Base-by-base conservation (phyloP, 2,329 filamentous ascomycete species). In the Xylaria sp. region DNA sequence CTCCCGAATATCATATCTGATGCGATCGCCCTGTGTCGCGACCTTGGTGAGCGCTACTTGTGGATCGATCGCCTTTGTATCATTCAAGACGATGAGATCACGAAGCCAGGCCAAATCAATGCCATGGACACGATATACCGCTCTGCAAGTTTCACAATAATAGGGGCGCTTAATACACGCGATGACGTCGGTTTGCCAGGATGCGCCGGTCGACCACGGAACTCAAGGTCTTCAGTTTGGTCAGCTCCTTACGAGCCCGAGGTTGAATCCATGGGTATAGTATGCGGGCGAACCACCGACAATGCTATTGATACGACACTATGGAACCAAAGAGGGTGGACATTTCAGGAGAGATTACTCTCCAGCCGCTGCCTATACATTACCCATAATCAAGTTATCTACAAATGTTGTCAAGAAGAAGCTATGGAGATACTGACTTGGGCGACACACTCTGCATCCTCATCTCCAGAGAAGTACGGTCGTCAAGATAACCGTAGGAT, bases 1-100 rank as follows among this genome's bases (percentile, higher is more conserved):
- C 54, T 57, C 13, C 54, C 54, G 13, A 41, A 52, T 28, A 63
- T 67, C 44, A 69, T 72, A 34, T n/a, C 46, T 13, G 69, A 72
- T 52, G 51, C 62, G 0, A 63, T 72, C 52, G 2, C 54, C 44
- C 55, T 72, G 12, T 69, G 69, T 44, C 64, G 63, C 13, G 64
- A 65, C 3, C 25, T 72, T 9, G 69, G 69, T 28, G 67, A 72
- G 51, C 46, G 61, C 18, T 72, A 69, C 28, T 18, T 72, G 20
- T 72, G 69, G 69, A 57, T 63, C 41, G 69, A 72, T 37, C 69
- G 69, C 8, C 69, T 72, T 20, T 69, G 67, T 25, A 69, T 72
- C 23, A 20, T 69, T 3, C 69, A 72, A 54, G 69, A 69, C 23
- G 64, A 67, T 25, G 41, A 23, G 39, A 39, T 39, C 7, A 63